Evolutionary conservation across 371 early-diverging fungal species (phyloP).

Genomic region (Scutellospora calospora): DNA sequence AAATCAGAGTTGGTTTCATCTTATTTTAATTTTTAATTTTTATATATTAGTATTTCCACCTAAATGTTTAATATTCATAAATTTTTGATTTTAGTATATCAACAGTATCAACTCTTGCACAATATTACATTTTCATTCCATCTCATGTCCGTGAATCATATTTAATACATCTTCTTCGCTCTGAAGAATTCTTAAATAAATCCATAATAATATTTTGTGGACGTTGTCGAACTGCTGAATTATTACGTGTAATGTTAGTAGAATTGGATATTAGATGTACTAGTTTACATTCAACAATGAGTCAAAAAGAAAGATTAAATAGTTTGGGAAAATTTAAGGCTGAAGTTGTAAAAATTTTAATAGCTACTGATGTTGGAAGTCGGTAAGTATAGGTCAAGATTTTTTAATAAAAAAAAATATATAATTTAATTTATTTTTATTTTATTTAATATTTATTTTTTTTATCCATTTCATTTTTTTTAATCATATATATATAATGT

Average conservation of each 20-base stretch:
- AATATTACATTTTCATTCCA: slow-evolving; percentile 94
- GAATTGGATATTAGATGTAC: slow-evolving; percentile 90
- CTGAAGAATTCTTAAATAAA: slow-evolving; percentile 75
- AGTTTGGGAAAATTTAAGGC: slow-evolving; percentile 94
- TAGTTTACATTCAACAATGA: slow-evolving; percentile 93
- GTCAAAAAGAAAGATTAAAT: slow-evolving; percentile 90
- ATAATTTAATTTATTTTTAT: neutral
- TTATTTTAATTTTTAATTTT: neutral
- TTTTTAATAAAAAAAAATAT: neutral
- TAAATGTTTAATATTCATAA: neutral
- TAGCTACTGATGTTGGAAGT: slow-evolving; percentile 98
- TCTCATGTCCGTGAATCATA: slow-evolving; percentile 92
- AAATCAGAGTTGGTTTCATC: slow-evolving; percentile 54
- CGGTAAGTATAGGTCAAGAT: slow-evolving; percentile 60
- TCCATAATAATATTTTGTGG: slow-evolving; percentile 93
- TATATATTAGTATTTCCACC: neutral
- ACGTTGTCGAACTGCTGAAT: slow-evolving; percentile 83
- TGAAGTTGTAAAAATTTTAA: slow-evolving; percentile 82
- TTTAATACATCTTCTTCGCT: slow-evolving; percentile 79
- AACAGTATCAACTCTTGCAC: slow-evolving; percentile 89
- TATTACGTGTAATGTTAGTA: slow-evolving; percentile 83
- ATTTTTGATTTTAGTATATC: slow-evolving; percentile 57
- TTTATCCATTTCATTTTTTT: too few relatives aligned
- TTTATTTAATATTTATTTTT: neutral
- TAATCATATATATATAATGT: slow-evolving; percentile 22